Conservation (phyloP, 441 rosid species). For the Gossypium davidsonii region DNA sequence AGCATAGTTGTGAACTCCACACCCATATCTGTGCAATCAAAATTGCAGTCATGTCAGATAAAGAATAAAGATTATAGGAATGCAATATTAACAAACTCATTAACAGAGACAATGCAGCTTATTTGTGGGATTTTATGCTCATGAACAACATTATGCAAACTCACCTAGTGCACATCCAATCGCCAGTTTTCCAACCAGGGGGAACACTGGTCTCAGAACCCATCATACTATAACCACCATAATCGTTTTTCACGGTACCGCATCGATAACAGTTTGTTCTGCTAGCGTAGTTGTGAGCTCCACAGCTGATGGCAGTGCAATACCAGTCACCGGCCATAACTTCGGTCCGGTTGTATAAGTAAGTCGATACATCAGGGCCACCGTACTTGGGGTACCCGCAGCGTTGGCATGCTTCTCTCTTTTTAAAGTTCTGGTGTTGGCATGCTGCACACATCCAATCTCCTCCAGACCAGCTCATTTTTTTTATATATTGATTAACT, state of each 20-base stretch:
- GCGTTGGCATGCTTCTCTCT: constrained; percentile 67
- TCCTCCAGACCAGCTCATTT: constrained; percentile 85
- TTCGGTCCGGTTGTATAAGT: constrained; percentile 50
- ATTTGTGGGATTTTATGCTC: background rate
- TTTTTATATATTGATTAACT: constrained; percentile 10
- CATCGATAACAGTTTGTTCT: constrained; percentile 63
- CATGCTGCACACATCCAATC: constrained; percentile 93
- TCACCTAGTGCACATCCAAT: constrained; percentile 75
- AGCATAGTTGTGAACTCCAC: constrained; percentile 86
- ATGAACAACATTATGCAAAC: background rate
- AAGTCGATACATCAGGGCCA: constrained; percentile 64
- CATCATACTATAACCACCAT: constrained; percentile 32
- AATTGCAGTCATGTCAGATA: background rate
- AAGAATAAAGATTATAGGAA: background rate
- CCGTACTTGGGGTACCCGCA: constrained; percentile 76
- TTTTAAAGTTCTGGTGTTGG: constrained; percentile 79
- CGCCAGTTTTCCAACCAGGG: constrained; percentile 96
- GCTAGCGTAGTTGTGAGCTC: constrained; percentile 84
- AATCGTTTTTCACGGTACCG: constrained; percentile 45
- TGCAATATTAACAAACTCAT: no score
- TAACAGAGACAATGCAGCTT: background rate
- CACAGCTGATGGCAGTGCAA: constrained; percentile 62
- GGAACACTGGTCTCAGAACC: constrained; percentile 34
- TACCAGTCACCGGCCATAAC: constrained; percentile 88
- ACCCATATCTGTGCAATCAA: constrained; percentile 38